Evolutionary conservation across 495 filamentous ascomycete species (phyloP), one percentile per base, ranked within the genome.

Genomic region (Aspergillus diversus): DNA sequence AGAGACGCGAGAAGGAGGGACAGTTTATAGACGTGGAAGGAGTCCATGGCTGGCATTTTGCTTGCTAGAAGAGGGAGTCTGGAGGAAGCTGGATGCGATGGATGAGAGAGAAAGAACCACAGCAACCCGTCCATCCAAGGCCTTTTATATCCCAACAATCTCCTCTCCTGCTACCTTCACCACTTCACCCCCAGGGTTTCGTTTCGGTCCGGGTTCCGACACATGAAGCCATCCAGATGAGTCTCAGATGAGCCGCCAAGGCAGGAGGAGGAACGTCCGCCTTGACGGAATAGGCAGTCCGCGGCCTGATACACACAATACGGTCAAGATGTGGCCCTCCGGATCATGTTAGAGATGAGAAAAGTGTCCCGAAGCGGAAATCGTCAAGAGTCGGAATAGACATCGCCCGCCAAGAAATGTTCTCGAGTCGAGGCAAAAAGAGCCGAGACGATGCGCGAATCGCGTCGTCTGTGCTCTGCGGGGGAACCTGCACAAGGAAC

Each of bases 1-100:
- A 73, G 60, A 32, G 70, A 71, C 59, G 69, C 60, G 53, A 73
- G 63, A 55, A 75, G 65, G 46, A 75, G 62, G 13, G 63, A 63
- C 12, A 55, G 35, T 35, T 64, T 63, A 50, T 63, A 70, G 35
- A 70, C 33, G 13, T 43, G 46, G 60, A 63, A 66, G 27, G 55
- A 56, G 21, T 27, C 21, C 21, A 11, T 56, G 32, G 61, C 58
- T 43, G 53, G 34, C 66, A 66, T 69, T 50, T 27, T 35, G 11
- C 21, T 27, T n/a, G 39, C 11, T 11, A 9, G 16, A 31, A 27
- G 27, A 50, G 47, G 4, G 11, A 50, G 27, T 9, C 11, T 6
- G 5, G n/a, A 50, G 27, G 27, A 17, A 17, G 27, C 11, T 7
- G 47, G 11, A 3, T 7, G n/a, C 6, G 47, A 50, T 50, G 47